phyloP scores from a whole-genome alignment of 192 early-diverging fungal genomes.

The Funneliformis geosporum region DNA sequence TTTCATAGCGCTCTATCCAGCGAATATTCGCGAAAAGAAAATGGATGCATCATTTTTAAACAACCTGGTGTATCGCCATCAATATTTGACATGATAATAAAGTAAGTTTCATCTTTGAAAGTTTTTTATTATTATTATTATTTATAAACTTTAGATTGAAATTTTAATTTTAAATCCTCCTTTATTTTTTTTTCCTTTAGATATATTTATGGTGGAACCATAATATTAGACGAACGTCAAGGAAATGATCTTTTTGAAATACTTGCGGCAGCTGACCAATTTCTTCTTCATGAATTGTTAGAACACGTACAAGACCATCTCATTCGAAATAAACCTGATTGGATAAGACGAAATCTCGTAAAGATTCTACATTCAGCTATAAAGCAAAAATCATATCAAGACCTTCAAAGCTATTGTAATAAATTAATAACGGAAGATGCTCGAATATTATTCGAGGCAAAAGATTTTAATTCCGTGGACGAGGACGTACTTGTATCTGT shows the following conservation, averaged over 20 bases:
- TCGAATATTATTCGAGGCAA: neutral
- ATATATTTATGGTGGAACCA: neutral
- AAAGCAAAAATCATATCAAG: conserved; percentile 1
- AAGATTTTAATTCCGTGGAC: neutral
- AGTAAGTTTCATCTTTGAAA: neutral
- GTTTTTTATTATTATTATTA: neutral
- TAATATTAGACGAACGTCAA: neutral
- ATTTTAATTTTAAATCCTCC: neutral
- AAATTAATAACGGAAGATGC: neutral
- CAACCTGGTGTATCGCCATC: neutral
- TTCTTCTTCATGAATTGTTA: neutral
- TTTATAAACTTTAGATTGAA: neutral
- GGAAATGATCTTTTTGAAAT: conserved; percentile 8
- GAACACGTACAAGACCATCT: neutral
- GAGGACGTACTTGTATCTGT: conserved; percentile 14
- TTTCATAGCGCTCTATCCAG: neutral
- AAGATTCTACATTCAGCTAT: conserved; percentile 11
- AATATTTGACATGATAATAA: conserved; percentile 11
- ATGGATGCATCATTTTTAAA: neutral
- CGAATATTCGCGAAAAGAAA: neutral
- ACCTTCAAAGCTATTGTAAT: conserved; percentile 6
- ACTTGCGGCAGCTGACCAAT: neutral
- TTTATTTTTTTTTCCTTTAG: neutral
- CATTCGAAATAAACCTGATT: neutral
- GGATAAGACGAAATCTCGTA: conserved; percentile 7